These are phyloP conservation scores for Astraeus odoratus DNA, from an alignment of 768 basidiomycete species.

Conservation along the genomic window DNA sequence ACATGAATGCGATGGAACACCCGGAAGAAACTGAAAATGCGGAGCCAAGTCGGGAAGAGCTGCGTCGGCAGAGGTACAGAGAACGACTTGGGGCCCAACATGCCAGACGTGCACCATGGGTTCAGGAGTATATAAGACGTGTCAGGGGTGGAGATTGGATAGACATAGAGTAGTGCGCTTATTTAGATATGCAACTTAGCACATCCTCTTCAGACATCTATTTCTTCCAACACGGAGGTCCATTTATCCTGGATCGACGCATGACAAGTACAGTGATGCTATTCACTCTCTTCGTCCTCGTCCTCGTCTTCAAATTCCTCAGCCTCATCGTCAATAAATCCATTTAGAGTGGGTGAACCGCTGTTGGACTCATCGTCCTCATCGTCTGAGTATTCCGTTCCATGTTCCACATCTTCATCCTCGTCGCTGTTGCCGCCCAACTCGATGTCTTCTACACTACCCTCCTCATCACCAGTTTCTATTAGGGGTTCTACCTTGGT, in stretches of 20 bases:
- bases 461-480: slow-evolving; percentile 60
- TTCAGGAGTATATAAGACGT: slow-evolving; percentile 55
- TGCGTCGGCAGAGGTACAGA: slow-evolving; percentile 22
- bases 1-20: slow-evolving; percentile 39
- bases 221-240: too few species aligned
- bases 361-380: slow-evolving; percentile 33
- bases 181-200: background rate
- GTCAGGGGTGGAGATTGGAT: slow-evolving; percentile 63
- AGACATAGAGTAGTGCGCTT: slow-evolving; percentile 31
- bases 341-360: slow-evolving; percentile 36
- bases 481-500: slow-evolving; percentile 54
- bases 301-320: slow-evolving; percentile 47
- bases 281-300: slow-evolving; percentile 49
- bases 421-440: slow-evolving; percentile 58
- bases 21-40: slow-evolving; percentile 23
- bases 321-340: slow-evolving; percentile 59
- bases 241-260: background rate
- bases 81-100: slow-evolving; percentile 44
- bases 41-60: slow-evolving; percentile 27
- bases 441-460: slow-evolving; percentile 75
- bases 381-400: slow-evolving; percentile 33
- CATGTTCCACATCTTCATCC: slow-evolving; percentile 41
- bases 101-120: slow-evolving; percentile 50
- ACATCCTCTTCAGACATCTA: background rate
- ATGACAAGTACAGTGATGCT: background rate